A percentile compares a stretch with the other conserved stretches of the same genome.
Evolutionary conservation across 1,284 basidiomycete species (phyloP).

Genomic region (Xanthoconium separans): DNA sequence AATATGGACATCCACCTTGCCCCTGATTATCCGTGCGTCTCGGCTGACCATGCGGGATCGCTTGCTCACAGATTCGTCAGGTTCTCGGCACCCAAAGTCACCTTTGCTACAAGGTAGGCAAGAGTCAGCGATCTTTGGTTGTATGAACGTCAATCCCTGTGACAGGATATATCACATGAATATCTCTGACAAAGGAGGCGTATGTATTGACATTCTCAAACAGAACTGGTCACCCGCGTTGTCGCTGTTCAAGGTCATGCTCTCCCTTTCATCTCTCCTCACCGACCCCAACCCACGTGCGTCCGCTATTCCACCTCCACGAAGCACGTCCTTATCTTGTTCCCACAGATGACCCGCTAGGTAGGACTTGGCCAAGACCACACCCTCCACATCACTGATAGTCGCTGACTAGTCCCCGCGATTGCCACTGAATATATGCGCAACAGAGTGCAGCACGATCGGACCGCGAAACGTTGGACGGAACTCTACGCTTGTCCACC

Average conservation of each 20-base stretch:
- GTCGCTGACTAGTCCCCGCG: constrained; percentile 51
- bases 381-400: background rate
- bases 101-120: constrained; percentile 71
- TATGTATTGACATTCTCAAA: constrained; percentile 84
- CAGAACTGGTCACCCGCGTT: constrained; percentile 89
- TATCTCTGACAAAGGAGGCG: constrained; percentile 71
- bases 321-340: constrained; percentile 3
- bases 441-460: constrained; percentile 60
- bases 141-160: background rate
- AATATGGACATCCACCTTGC: constrained; percentile 71
- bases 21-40: constrained; percentile 75
- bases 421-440: constrained; percentile 71
- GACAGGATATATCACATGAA: constrained; percentile 93
- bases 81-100: constrained; percentile 80
- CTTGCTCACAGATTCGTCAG: constrained; percentile 38
- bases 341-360: constrained; percentile 64
- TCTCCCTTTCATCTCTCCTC: constrained; percentile 82
- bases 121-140: background rate
- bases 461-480: constrained; percentile 52
- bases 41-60: background rate
- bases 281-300: constrained; percentile 88
- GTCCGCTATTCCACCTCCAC: constrained; percentile 24
- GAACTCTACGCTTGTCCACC: constrained; percentile 46
- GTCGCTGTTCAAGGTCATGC: constrained; percentile 88
- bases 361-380: constrained; percentile 34